phyloP scores from a whole-genome alignment of 2,329 filamentous ascomycete genomes.

The Whalleya microplaca region DNA sequence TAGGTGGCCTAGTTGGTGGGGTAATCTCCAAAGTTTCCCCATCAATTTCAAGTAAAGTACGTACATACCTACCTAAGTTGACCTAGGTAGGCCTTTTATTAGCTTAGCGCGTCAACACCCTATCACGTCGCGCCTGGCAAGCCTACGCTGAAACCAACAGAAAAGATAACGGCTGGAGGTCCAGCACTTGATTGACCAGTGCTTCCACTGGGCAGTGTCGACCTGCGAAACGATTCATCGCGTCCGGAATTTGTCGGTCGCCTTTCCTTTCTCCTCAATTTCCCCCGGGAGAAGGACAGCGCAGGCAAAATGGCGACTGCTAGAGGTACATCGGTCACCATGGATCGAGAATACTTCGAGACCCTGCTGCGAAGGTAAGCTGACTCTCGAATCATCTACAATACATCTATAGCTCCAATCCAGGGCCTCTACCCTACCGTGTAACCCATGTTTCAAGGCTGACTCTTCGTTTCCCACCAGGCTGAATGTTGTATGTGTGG shows the following conservation, averaged over 20 bases:
- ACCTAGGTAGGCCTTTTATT: too few relatives aligned
- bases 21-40: background rate
- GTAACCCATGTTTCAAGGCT: slow-evolving; percentile 13
- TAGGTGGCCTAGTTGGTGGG: too few relatives aligned
- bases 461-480: slow-evolving; percentile 25
- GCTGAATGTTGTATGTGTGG: slow-evolving; percentile 35
- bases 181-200: background rate
- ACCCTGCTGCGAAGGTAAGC: slow-evolving; percentile 64
- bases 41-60: background rate
- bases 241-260: background rate
- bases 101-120: background rate
- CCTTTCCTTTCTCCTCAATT: background rate
- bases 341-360: slow-evolving; percentile 64
- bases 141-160: background rate
- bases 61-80: too few relatives aligned
- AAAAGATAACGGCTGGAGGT: background rate
- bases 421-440: background rate
- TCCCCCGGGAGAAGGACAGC: background rate
- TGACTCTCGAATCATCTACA: background rate
- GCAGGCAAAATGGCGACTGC: slow-evolving; percentile 29
- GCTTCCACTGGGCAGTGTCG: background rate
- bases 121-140: background rate
- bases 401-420: background rate
- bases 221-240: background rate
- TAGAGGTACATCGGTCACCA: slow-evolving; percentile 50